Percentiles rank a stretch among this genome's conserved stretches.
Evolutionary conservation across 176 grass and related monocot genomes (phyloP).

Genomic region (Musa schizocarpa): DNA sequence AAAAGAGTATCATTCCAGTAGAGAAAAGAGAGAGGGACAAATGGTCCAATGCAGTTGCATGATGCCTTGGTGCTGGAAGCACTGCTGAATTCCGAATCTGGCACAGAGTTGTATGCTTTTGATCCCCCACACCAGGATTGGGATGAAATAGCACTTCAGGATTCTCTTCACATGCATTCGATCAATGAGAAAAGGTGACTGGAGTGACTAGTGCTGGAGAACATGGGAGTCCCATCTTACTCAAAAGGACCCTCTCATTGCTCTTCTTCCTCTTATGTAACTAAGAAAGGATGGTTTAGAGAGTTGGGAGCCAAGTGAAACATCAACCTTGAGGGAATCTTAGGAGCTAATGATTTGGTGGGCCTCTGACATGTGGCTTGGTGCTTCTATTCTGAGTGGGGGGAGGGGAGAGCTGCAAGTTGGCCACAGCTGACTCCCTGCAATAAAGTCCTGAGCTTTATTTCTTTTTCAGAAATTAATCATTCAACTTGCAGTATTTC

Average conservation of each 20-base stretch:
- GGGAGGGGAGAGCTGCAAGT: neutral
- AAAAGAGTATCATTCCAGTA: neutral
- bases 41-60: too few relatives aligned
- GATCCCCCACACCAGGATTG: too few relatives aligned
- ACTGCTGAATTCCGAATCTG: neutral
- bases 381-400: neutral
- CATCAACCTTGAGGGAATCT: neutral
- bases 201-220: neutral
- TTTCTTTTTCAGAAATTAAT: constrained; percentile 19
- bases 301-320: neutral
- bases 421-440: constrained; percentile 4
- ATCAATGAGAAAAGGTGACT: neutral
- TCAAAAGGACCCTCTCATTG: neutral
- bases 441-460: constrained; percentile 2
- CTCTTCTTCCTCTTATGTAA: neutral
- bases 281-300: too few relatives aligned
- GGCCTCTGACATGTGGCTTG: neutral
- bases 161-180: neutral
- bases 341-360: constrained; percentile 1
- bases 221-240: neutral
- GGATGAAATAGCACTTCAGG: constrained; percentile 1
- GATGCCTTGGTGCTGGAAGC: neutral
- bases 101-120: too few relatives aligned
- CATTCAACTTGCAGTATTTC: neutral
- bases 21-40: neutral